Conservation (phyloP, 1,284 basidiomycete species). For the Sanghuangporus sanghuang region DNA sequence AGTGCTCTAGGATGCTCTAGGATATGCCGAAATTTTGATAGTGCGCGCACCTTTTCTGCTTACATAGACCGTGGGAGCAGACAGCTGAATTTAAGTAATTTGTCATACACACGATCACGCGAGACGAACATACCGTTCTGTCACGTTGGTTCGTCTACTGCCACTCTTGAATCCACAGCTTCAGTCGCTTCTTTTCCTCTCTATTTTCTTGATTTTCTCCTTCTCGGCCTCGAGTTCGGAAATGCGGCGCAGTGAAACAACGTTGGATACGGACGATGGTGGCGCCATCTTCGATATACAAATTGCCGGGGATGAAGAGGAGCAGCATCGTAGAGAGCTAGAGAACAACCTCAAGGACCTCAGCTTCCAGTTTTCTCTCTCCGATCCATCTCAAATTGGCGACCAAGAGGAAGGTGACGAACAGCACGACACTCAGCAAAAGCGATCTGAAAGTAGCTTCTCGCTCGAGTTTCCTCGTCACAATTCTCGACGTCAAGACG, state of each 20-base stretch:
- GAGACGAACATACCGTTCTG: too few relatives aligned
- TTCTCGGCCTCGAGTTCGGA: not conserved
- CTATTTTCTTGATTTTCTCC: not conserved
- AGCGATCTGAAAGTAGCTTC: slow-evolving; percentile 21
- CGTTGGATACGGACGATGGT: slow-evolving; percentile 4
- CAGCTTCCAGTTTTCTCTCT: slow-evolving; percentile 56
- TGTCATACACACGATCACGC: slow-evolving; percentile 1
- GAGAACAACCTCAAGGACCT: slow-evolving; percentile 70
- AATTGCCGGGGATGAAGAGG: slow-evolving; percentile 66
- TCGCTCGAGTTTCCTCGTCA: slow-evolving; percentile 68
- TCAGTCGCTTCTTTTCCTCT: not conserved
- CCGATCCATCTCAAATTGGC: slow-evolving; percentile 35
- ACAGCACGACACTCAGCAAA: not conserved
- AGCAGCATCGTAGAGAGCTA: slow-evolving; percentile 65
- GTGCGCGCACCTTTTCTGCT: not conserved
- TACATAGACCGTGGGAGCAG: not conserved
- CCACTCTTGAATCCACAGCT: not conserved
- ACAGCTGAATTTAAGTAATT: too few relatives aligned
- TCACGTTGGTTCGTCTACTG: slow-evolving; percentile 6
- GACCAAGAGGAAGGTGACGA: slow-evolving; percentile 31
- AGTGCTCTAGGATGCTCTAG: not conserved
- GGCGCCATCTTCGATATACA: slow-evolving; percentile 28
- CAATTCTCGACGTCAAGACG: slow-evolving; percentile 46
- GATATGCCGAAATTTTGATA: not conserved
- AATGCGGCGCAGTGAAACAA: slow-evolving; percentile 11